These are phyloP conservation scores for Gentiana macrophylla DNA, from an alignment of 257 asterid species.

Conservation along the genomic window DNA sequence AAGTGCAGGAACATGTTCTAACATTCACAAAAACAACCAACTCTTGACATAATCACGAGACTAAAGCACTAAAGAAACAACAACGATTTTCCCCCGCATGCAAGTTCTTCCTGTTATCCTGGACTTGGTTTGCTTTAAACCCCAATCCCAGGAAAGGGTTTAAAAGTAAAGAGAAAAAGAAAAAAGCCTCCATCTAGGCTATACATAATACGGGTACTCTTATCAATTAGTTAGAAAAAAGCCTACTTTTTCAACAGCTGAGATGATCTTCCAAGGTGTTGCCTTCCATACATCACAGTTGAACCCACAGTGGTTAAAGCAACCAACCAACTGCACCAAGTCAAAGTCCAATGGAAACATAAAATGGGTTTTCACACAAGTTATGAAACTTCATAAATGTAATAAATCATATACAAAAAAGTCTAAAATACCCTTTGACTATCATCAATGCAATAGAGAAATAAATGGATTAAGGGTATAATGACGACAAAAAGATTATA, in stretches of 20 bases:
- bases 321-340: conserved; percentile 69
- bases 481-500: neutral
- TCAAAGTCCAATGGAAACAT: conserved; percentile 4
- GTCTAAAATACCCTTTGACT: too few species aligned
- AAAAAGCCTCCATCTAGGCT: too few species aligned
- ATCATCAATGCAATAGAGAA: neutral
- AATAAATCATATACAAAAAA: too few species aligned
- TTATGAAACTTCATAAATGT: neutral
- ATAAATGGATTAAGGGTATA: neutral
- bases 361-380: neutral
- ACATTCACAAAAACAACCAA: too few species aligned
- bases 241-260: conserved; percentile 5
- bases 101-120: too few species aligned
- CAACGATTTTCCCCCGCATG: too few species aligned
- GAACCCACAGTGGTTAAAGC: conserved; percentile 73
- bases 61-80: too few species aligned
- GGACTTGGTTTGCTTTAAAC: too few species aligned
- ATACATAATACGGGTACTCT: neutral
- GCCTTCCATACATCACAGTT: conserved; percentile 80
- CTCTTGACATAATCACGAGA: too few species aligned
- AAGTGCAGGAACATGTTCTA: too few species aligned
- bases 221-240: neutral
- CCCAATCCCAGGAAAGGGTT: too few species aligned
- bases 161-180: too few species aligned
- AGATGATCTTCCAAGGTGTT: conserved; percentile 43